Base-by-base conservation (phyloP, 2,329 filamentous ascomycete species). In the Botrytis byssoidea region DNA sequence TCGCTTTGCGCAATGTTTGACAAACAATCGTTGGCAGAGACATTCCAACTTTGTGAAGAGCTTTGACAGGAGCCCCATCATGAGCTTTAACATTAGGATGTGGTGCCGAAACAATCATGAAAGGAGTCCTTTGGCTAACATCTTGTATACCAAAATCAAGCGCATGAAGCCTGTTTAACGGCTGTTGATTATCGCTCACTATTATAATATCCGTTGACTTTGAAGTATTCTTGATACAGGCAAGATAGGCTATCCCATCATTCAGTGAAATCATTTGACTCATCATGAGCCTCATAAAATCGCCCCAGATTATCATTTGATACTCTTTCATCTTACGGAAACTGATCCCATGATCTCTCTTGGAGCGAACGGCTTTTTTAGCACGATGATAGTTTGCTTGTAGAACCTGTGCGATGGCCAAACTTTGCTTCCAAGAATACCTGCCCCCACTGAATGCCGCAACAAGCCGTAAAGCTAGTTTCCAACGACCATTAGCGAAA, bases 281-380 rank as follows among this genome's bases (percentile, higher is more conserved):
- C 57, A 57, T 70, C 32, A 57, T 48, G 14, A 73, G 67, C 25
- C 63, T 48, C 67, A 73, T 73, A 9, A 71, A 71, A 9, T 70
- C 72, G 5, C 40, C 72, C 72, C 67, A 73, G 14, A 71, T 29
- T 25, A 7, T 35, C 29, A 29, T 44, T 20, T 69, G 61, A 40
- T 48, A 70, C 3, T 46, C 16, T 10, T 37, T 70, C 20, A 42
- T 20, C 37, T 9, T n/a, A 12, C 42, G 67, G 1, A 60, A 8
- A 25, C 32, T 9, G 16, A 70, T 60, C 25, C 46, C 22, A 10
- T 55, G 18, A 1, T 12, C 37, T 35, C 44, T 46, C 25, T 4
- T 20, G 2, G 51, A 40, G 14, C 18, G 8, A 44, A 35, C 20
- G 22, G 37, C n/a, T n/a, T 20, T 59, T 59, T 4, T 18, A 16